Base-by-base conservation (phyloP, 2,329 filamentous ascomycete species). In the Diaporthe ilicicola region DNA sequence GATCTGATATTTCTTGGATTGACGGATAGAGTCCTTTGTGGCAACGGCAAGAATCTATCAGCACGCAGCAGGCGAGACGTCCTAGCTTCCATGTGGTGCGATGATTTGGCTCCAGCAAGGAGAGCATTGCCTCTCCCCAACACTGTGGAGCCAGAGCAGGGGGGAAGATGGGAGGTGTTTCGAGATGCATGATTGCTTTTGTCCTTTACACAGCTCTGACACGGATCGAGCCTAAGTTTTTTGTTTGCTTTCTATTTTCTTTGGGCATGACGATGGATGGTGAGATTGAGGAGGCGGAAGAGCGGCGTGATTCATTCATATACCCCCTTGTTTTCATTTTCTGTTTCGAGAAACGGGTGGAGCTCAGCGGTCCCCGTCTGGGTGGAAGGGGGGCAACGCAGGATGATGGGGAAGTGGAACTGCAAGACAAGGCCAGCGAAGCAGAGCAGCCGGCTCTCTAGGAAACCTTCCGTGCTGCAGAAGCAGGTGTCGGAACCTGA, bases 281-380 rank as follows among this genome's bases (percentile, higher is more conserved):
- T 64, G 59, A 62, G 59, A 29, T 50, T 64, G 59, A 42, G 29
- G n/a, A 48, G 59, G n/a, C 19, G 59, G n/a, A 24, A 66, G 62
- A 68, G 42, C 53, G 22, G 44, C 46, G 44, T 59, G 66, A 27
- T 51, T 59, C 37, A 68, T 68, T 68, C 53, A 66, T 54, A 68
- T 68, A 68, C 55, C 54, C 66, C 66, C 53, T 50, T 39, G 44
- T 68, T 55, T 68, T 50, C 34, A 59, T 56, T 59, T 59, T 68
- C n/a, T 50, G n/a, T 32, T 68, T 68, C 46, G 42, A 51, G n/a
- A 42, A 56, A 27, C 29, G 22, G 42, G 32, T n/a, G 42, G 66
- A 51, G 53, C 27, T 39, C 19, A 53, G 39, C 24, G 66, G 42
- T n/a, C 24, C 27, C 22, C 34, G 12, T 54, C 15, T 22, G 24